phyloP scores from a whole-genome alignment of 1,284 basidiomycete species.

The Stygiomarasmius scandens region DNA sequence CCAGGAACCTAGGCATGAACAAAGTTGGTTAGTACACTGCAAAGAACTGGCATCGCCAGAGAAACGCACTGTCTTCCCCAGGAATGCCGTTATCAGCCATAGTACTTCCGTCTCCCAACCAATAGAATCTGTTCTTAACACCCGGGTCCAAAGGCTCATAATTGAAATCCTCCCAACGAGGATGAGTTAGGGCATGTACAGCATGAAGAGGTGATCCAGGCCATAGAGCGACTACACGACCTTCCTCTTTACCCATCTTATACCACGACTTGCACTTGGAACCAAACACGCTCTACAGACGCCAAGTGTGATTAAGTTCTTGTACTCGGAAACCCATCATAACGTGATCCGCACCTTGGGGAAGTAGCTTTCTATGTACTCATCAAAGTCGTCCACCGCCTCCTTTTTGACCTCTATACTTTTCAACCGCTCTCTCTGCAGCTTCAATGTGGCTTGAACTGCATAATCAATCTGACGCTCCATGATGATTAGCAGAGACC shows the following conservation, averaged over 20 bases:
- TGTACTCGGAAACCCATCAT: not conserved
- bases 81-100: conserved; percentile 41
- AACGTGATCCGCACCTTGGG: conserved; percentile 36
- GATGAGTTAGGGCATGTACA: conserved; percentile 48
- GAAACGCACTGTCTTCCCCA: conserved; percentile 49
- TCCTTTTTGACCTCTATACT: conserved; percentile 59
- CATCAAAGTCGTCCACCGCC: conserved; percentile 63
- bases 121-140: conserved; percentile 52
- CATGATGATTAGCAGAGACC: conserved; percentile 52
- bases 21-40: not conserved
- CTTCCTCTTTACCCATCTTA: conserved; percentile 61
- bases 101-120: conserved; percentile 61
- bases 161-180: conserved; percentile 68
- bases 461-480: conserved; percentile 61
- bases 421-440: conserved; percentile 61
- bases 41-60: not conserved
- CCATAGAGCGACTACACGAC: conserved; percentile 60
- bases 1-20: conserved; percentile 44
- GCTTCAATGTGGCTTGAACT: conserved; percentile 53
- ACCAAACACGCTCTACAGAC: conserved; percentile 56
- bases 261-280: conserved; percentile 70
- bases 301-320: not conserved
- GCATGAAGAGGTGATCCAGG: conserved; percentile 62
- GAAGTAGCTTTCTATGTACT: conserved; percentile 58
- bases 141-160: conserved; percentile 49